Conservation (phyloP, 1,139 yeast genomes). For the Sugiyamaella castrensis region DNA sequence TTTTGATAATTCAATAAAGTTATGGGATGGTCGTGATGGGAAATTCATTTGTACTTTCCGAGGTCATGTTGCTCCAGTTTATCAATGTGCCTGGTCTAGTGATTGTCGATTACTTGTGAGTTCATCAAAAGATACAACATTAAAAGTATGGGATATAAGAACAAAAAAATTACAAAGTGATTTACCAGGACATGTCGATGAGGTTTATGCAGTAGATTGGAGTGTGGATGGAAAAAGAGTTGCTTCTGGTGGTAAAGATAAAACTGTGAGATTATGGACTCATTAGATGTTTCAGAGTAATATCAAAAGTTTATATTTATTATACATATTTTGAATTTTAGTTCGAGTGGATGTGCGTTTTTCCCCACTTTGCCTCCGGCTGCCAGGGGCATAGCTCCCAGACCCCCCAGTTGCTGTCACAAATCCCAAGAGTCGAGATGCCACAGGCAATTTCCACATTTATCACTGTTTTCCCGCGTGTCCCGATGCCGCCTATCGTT, state of each 20-base stretch:
- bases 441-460: too few species aligned
- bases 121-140: constrained; percentile 93
- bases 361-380: too few species aligned
- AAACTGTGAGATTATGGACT: constrained; percentile 82
- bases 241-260: constrained; percentile 96
- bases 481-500: too few species aligned
- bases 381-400: too few species aligned
- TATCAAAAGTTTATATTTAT: background rate
- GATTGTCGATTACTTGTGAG: constrained; percentile 89
- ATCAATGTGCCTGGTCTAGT: constrained; percentile 98
- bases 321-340: too few species aligned
- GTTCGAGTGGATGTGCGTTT: too few species aligned
- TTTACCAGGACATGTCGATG: constrained; percentile 94
- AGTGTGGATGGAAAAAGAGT: constrained; percentile 90
- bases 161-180: constrained; percentile 82
- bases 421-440: too few species aligned
- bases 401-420: too few species aligned
- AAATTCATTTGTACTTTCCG: constrained; percentile 84
- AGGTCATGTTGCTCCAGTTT: constrained; percentile 97
- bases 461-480: too few species aligned
- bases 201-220: constrained; percentile 98
- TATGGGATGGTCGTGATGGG: constrained; percentile 96
- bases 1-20: constrained; percentile 88
- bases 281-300: background rate
- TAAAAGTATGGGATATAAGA: constrained; percentile 94